A percentile compares a stretch with the other conserved stretches of the same genome.
phyloP scores from a whole-genome alignment of 306 rosid species.

The Corylus avellana region DNA sequence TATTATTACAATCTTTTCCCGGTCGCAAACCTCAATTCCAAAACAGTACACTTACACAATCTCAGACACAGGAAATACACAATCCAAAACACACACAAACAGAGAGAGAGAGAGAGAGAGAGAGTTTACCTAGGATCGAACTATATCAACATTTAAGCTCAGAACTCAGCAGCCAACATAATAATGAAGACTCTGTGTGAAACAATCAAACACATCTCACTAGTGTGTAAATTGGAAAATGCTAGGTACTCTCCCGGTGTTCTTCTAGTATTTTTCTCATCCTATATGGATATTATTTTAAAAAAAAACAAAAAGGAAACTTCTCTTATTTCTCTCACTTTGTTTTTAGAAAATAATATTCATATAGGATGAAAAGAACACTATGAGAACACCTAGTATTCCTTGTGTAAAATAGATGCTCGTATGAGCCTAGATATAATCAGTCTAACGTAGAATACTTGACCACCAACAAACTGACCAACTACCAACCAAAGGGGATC shows the following conservation, averaged over 20 bases:
- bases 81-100: conserved; percentile 15
- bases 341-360: too few relatives aligned
- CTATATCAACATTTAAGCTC: not conserved
- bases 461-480: too few relatives aligned
- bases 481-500: too few relatives aligned
- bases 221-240: not conserved
- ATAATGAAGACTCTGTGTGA: not conserved
- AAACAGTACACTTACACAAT: not conserved
- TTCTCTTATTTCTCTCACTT: too few relatives aligned
- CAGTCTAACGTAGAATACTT: not conserved
- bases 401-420: too few relatives aligned
- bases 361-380: too few relatives aligned
- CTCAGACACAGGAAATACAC: not conserved
- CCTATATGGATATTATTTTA: too few relatives aligned
- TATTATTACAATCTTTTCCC: conserved; percentile 87
- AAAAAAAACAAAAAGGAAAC: too few relatives aligned
- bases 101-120: not conserved
- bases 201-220: not conserved
- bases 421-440: not conserved
- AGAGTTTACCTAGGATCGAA: not conserved
- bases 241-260: too few relatives aligned
- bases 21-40: conserved; percentile 81
- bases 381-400: too few relatives aligned
- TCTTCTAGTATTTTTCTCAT: too few relatives aligned
- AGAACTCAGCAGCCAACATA: not conserved